Evolutionary conservation across 306 rosid species (phyloP).

Genomic region (Benincasa hispida): DNA sequence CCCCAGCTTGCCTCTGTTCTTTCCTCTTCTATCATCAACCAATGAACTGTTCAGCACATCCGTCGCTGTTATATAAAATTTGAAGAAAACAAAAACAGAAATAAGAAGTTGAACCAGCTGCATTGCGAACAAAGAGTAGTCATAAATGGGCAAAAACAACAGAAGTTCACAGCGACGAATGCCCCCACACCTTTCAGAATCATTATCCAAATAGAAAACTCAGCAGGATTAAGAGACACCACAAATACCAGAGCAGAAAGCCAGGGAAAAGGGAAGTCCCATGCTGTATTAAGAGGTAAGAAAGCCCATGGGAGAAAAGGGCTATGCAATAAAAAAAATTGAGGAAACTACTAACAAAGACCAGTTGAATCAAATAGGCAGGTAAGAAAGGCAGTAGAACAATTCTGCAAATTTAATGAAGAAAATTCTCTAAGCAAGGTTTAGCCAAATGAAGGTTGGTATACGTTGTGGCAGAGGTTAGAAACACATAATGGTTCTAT

Average conservation of each 20-base stretch:
- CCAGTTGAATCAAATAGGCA: neutral
- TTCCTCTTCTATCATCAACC: constrained; percentile 5
- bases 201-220: constrained; percentile 27
- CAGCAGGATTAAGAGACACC: constrained; percentile 16
- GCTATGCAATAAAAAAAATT: neutral
- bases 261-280: neutral
- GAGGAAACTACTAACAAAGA: neutral
- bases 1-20: constrained; percentile 12
- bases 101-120: neutral
- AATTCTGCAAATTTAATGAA: neutral
- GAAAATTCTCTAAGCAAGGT: neutral
- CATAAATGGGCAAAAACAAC: neutral
- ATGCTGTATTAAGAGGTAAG: neutral
- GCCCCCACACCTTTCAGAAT: neutral
- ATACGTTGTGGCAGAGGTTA: neutral
- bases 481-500: neutral
- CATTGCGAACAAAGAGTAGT: neutral
- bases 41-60: neutral
- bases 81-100: neutral
- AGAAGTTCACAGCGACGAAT: neutral
- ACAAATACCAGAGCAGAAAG: constrained; percentile 16
- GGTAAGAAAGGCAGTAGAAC: neutral
- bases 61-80: neutral
- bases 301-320: neutral
- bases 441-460: neutral